Base-by-base conservation (phyloP, 768 basidiomycete species). In the Lactifluus subvellereus region DNA sequence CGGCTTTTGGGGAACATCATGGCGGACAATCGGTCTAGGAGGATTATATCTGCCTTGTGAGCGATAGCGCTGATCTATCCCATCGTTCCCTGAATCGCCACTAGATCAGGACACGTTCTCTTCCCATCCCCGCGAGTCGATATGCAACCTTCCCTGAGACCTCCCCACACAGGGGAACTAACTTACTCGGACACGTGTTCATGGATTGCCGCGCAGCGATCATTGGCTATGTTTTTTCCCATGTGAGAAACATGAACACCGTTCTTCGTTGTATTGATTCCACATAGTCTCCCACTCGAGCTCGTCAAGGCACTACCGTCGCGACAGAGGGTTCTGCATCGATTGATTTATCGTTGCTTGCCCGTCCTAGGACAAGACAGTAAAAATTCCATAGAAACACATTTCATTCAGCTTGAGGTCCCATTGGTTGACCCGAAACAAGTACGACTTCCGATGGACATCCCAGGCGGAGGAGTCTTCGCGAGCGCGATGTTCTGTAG, bases 71-170 rank as follows among this genome's bases (percentile, higher is more conserved):
- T 43, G 38, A 14, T 18, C 7, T 50, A 22, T 65, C 42, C 5
- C 18, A 60, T 57, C 66, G 45, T 68, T 60, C 61, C 37, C 53
- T 61, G 27, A 42, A 45, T 27, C 22, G 30, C 49, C 55, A 13
- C 49, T 56, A 89, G 87, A 37, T 70, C 83, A 40, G 88, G 88
- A 0, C 86, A 89, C 68, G 58, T 87, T 14, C 73, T 89, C n/a
- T 72, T 85, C 57, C 74, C 75, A 13, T 73, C 49, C 37, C 33
- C 40, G 16, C 40, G 27, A 20, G 16, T 16, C 8, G 37, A 38
- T 37, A 16, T 22, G 32, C 20, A 13, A 47, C 8, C 27, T 14
- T 56, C 57, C 6, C 59, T 58, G 40, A 57, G 35, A 49, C 27
- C 54, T 27, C 30, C 57, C 2, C 40, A 52, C 42, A 40, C 27